A percentile compares a stretch with the other conserved stretches of the same genome.
These are phyloP conservation scores for Geranomyces michiganensis DNA, from an alignment of 192 early-diverging fungal species.

Conservation along the genomic window DNA sequence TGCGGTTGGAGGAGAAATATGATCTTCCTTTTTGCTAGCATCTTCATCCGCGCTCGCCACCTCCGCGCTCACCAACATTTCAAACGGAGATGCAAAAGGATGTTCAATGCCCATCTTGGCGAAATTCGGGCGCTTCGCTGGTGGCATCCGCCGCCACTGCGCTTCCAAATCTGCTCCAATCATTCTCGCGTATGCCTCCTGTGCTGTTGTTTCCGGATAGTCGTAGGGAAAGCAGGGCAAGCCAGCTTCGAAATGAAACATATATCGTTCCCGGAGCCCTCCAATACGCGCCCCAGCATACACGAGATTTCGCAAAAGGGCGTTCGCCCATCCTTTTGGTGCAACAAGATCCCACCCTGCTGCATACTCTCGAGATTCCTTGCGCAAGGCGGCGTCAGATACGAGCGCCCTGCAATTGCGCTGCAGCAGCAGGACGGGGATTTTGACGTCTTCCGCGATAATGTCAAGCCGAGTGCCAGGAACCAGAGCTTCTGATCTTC, in stretches of 20 bases:
- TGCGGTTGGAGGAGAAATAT: neutral
- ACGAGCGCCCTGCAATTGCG: slow-evolving; percentile 47
- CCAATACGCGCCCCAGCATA: slow-evolving; percentile 86
- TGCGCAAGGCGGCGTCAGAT: slow-evolving; percentile 36
- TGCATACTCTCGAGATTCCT: slow-evolving; percentile 50
- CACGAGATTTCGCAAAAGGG: slow-evolving; percentile 84
- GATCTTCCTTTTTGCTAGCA: neutral
- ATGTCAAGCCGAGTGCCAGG: slow-evolving; percentile 71
- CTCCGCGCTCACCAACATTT: neutral
- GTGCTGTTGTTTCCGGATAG: slow-evolving; percentile 75
- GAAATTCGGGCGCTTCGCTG: slow-evolving; percentile 83
- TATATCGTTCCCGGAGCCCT: slow-evolving; percentile 69
- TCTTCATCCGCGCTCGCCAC: neutral
- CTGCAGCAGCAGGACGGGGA: slow-evolving; percentile 85
- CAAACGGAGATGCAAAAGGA: slow-evolving; percentile 77
- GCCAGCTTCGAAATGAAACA: slow-evolving; percentile 76
- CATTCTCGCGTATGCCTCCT: slow-evolving; percentile 50
- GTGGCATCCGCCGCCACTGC: slow-evolving; percentile 70
- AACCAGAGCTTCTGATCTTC: slow-evolving; percentile 48
- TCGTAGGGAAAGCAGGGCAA: slow-evolving; percentile 82
- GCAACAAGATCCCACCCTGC: slow-evolving; percentile 85
- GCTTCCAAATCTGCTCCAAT: slow-evolving; percentile 45
- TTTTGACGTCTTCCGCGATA: slow-evolving; percentile 56
- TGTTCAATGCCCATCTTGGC: slow-evolving; percentile 61
- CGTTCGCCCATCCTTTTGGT: slow-evolving; percentile 75